Evolutionary conservation across 805 yeast genomes (phyloP).

Genomic region (Candida vartiovaarae): DNA sequence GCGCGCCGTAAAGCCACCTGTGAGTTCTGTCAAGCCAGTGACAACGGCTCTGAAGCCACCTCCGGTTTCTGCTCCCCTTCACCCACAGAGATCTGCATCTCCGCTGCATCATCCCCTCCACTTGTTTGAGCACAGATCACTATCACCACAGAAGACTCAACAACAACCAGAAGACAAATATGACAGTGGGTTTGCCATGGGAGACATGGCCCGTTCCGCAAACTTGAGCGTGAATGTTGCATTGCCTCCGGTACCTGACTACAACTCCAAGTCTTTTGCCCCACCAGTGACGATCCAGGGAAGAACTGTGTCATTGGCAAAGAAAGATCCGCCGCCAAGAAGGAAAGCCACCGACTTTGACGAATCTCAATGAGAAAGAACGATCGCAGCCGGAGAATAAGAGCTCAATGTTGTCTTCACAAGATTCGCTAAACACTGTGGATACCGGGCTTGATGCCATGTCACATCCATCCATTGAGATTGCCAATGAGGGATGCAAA

Average conservation of each 20-base stretch:
- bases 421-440: not conserved
- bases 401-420: not conserved
- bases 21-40: not conserved
- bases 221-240: slow-evolving; percentile 10
- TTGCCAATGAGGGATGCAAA: not conserved
- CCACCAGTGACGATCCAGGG: slow-evolving; percentile 25
- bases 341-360: slow-evolving; percentile 17
- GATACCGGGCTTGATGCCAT: slow-evolving; percentile 1
- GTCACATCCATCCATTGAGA: not conserved
- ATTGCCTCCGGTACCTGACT: slow-evolving; percentile 24
- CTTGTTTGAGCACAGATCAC: not conserved
- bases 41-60: not conserved
- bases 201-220: slow-evolving; percentile 7
- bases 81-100: not conserved
- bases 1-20: not conserved
- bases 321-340: slow-evolving; percentile 14
- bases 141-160: not conserved
- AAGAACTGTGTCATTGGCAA: slow-evolving; percentile 17
- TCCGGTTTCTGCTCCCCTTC: not conserved
- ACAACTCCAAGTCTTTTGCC: slow-evolving; percentile 16
- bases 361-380: not conserved
- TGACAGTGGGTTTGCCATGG: slow-evolving; percentile 1
- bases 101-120: not conserved
- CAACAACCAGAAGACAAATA: not conserved
- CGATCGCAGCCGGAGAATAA: not conserved